These are phyloP conservation scores for Salix suchowensis DNA, from an alignment of 345 rosid species.

Conservation along the genomic window DNA sequence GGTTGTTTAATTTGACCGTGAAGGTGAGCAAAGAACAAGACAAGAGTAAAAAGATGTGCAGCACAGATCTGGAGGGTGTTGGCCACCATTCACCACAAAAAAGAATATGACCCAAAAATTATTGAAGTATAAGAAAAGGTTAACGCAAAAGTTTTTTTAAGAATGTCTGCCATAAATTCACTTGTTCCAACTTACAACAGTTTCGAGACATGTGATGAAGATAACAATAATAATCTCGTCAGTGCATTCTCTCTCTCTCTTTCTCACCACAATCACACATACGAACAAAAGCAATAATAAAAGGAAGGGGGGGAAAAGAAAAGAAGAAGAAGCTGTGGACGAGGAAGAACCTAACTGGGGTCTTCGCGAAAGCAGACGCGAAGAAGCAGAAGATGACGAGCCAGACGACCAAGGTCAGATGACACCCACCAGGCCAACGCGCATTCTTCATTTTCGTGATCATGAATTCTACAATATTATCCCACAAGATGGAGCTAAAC, in stretches of 20 bases:
- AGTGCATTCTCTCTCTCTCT: background rate
- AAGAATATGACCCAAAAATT: background rate
- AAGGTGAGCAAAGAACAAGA: background rate
- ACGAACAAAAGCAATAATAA: background rate
- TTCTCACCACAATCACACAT: background rate
- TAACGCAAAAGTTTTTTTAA: background rate
- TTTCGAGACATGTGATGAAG: conserved; percentile 6
- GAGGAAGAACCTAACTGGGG: conserved; percentile 37
- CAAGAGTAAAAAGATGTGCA: background rate
- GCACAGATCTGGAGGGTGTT: background rate
- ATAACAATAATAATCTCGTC: background rate
- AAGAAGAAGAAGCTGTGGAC: background rate
- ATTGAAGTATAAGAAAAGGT: background rate
- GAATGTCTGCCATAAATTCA: background rate
- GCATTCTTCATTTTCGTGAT: conserved; percentile 13
- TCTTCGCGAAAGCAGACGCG: conserved; percentile 9
- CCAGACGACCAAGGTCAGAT: background rate
- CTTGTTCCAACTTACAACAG: background rate
- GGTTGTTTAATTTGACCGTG: background rate
- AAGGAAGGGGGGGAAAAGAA: background rate
- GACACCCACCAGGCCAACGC: background rate
- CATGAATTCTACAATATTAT: background rate
- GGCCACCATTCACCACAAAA: background rate
- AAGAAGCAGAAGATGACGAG: conserved; percentile 10
- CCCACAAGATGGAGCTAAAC: background rate